These are phyloP conservation scores for Aspergillus niger DNA, from an alignment of 2,329 filamentous ascomycete species.

Conservation along the genomic window DNA sequence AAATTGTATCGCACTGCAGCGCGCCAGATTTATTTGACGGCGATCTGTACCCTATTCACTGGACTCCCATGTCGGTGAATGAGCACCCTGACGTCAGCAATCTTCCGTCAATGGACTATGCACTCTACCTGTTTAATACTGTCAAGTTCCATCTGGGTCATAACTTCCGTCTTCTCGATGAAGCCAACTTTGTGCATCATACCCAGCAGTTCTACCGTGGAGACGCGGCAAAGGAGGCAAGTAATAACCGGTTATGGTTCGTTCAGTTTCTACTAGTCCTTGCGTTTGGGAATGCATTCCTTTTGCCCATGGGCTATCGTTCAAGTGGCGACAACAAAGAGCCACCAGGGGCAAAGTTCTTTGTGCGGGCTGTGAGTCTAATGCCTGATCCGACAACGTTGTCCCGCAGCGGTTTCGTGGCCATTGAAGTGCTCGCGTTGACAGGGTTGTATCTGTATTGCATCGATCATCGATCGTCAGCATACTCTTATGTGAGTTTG, in stretches of 20 bases:
- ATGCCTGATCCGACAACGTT: slow-evolving; percentile 13
- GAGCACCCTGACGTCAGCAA: slow-evolving; percentile 29
- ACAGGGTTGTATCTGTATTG: slow-evolving; percentile 43
- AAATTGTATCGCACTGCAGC: no score
- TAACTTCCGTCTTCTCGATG: slow-evolving; percentile 21
- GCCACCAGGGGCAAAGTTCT: slow-evolving; percentile 23
- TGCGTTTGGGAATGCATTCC: slow-evolving; percentile 22
- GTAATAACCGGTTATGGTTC: slow-evolving; percentile 27
- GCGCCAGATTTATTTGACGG: no score
- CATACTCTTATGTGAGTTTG: slow-evolving; percentile 36
- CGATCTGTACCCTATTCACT: no score
- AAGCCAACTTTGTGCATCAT: slow-evolving; percentile 18
- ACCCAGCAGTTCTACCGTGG: slow-evolving; percentile 32
- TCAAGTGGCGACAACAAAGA: slow-evolving; percentile 12
- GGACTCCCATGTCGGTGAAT: not conserved
- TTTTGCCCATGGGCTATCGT: not conserved
- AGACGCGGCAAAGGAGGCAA: slow-evolving; percentile 17
- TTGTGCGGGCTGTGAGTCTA: slow-evolving; percentile 35
- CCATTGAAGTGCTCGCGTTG: slow-evolving; percentile 42
- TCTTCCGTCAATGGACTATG: slow-evolving; percentile 20
- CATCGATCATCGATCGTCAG: slow-evolving; percentile 36
- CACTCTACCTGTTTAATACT: slow-evolving; percentile 21
- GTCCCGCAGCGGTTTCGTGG: slow-evolving; percentile 7
- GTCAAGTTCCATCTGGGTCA: slow-evolving; percentile 24
- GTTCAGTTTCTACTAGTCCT: slow-evolving; percentile 21